phyloP scores from a whole-genome alignment of 495 filamentous ascomycete genomes.

The Penicillium odoratum region DNA sequence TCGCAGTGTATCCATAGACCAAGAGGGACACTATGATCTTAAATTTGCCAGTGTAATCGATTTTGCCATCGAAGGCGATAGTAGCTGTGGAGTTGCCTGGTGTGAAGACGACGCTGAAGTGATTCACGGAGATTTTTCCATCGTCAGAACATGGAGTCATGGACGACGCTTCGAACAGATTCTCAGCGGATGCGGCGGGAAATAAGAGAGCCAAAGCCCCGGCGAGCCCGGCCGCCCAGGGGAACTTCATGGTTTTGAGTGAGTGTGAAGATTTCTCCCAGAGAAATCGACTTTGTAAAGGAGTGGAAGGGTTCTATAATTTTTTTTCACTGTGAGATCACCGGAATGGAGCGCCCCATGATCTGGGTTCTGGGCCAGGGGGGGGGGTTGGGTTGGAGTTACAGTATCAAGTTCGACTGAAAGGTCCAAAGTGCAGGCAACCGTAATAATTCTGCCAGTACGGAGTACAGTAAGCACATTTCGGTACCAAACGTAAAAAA shows the following conservation, averaged over 20 bases:
- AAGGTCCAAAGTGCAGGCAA: background rate
- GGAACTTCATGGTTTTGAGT: constrained; percentile 15
- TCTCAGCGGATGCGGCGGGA: constrained; percentile 44
- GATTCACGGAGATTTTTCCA: constrained; percentile 63
- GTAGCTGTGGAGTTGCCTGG: constrained; percentile 62
- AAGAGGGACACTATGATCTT: constrained; percentile 65
- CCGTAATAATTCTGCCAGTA: background rate
- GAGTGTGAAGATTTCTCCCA: constrained; percentile 1
- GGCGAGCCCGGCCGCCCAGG: constrained; percentile 18
- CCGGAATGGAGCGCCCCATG: background rate
- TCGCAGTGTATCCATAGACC: constrained; percentile 71
- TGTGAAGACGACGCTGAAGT: constrained; percentile 70
- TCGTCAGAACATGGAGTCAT: constrained; percentile 67
- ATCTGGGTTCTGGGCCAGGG: background rate
- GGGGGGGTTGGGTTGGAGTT: background rate
- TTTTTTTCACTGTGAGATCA: background rate
- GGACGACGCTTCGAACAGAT: constrained; percentile 58
- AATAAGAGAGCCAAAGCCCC: constrained; percentile 24
- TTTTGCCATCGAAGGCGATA: constrained; percentile 71
- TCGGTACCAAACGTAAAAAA: background rate
- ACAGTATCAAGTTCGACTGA: background rate
- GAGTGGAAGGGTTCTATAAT: background rate
- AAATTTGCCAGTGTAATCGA: constrained; percentile 73
- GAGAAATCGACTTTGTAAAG: background rate
- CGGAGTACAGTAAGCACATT: background rate